Conservation (phyloP, 139 green algal species). For the Pleodorina starrii region DNA sequence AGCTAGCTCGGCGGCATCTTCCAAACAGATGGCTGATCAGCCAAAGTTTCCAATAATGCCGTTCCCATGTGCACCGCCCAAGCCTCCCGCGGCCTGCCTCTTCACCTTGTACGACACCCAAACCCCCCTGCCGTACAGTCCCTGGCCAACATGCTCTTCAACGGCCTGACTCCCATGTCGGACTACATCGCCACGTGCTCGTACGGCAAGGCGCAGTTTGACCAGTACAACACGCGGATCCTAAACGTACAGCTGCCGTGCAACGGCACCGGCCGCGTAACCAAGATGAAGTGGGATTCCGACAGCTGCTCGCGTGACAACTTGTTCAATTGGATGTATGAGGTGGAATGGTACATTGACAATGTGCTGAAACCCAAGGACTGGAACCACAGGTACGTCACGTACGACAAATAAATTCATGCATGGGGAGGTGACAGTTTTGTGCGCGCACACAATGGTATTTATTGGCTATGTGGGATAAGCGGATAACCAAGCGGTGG, state of each 20-base stretch:
- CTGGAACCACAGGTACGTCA: slow-evolving; percentile 42
- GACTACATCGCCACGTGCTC: slow-evolving; percentile 49
- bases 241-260: slow-evolving; percentile 37
- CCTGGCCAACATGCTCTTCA: slow-evolving; percentile 20
- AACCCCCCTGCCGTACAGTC: too few relatives aligned
- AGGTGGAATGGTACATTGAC: slow-evolving; percentile 48
- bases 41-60: too few relatives aligned
- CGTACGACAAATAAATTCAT: too few relatives aligned
- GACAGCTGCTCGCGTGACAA: slow-evolving; percentile 37
- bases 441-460: too few relatives aligned
- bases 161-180: slow-evolving; percentile 21
- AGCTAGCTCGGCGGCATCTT: too few relatives aligned
- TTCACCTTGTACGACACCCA: too few relatives aligned
- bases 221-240: slow-evolving; percentile 23
- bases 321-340: slow-evolving; percentile 52
- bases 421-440: too few relatives aligned
- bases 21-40: too few relatives aligned
- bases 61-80: too few relatives aligned
- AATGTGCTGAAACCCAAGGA: slow-evolving; percentile 20
- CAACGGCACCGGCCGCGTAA: slow-evolving; percentile 13
- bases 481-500: too few relatives aligned
- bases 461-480: too few relatives aligned
- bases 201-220: slow-evolving; percentile 49
- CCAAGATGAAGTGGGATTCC: slow-evolving; percentile 12
- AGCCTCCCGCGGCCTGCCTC: too few relatives aligned